Conservation (phyloP, 2,329 filamentous ascomycete genomes). For the Thermomyces lanuginosus region DNA sequence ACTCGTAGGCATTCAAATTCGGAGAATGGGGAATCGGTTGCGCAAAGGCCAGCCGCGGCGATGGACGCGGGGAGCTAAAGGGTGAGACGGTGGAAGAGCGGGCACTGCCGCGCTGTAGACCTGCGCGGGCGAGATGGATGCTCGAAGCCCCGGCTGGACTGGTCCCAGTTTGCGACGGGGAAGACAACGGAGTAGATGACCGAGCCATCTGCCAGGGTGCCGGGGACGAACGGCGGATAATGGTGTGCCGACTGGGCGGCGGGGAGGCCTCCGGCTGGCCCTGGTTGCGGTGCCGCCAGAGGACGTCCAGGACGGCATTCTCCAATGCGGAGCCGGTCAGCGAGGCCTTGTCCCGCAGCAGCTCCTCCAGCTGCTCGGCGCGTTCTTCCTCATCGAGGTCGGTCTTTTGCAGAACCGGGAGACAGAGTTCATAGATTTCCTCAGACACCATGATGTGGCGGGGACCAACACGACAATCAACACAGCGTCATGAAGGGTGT, state of each 20-base stretch:
- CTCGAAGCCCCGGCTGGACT: constrained; percentile 74
- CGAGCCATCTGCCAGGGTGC: constrained; percentile 75
- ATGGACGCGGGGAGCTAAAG: constrained; percentile 85
- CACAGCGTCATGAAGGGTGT: no score
- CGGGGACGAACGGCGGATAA: constrained; percentile 78
- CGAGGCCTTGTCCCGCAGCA: constrained; percentile 59
- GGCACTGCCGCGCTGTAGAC: constrained; percentile 59
- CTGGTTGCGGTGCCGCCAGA: constrained; percentile 43
- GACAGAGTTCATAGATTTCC: constrained; percentile 73
- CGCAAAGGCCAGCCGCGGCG: constrained; percentile 75
- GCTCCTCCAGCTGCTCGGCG: constrained; percentile 70
- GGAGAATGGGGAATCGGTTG: constrained; percentile 93
- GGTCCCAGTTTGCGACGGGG: constrained; percentile 57
- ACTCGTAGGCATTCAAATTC: constrained; percentile 86
- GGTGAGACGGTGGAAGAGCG: constrained; percentile 67
- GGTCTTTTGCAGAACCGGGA: constrained; percentile 64
- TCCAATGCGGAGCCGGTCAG: constrained; percentile 61
- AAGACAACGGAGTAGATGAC: constrained; percentile 63
- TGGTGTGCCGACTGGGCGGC: constrained; percentile 66
- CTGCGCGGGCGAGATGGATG: constrained; percentile 54
- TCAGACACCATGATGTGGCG: constrained; percentile 75
- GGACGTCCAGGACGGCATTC: constrained; percentile 67
- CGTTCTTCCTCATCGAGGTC: constrained; percentile 78
- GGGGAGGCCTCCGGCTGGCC: constrained; percentile 45
- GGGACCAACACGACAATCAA: no score